A percentile compares a stretch with the other conserved stretches of the same genome.
Conservation (phyloP, 768 basidiomycete species). For the Cystofilobasidium capitatum region DNA sequence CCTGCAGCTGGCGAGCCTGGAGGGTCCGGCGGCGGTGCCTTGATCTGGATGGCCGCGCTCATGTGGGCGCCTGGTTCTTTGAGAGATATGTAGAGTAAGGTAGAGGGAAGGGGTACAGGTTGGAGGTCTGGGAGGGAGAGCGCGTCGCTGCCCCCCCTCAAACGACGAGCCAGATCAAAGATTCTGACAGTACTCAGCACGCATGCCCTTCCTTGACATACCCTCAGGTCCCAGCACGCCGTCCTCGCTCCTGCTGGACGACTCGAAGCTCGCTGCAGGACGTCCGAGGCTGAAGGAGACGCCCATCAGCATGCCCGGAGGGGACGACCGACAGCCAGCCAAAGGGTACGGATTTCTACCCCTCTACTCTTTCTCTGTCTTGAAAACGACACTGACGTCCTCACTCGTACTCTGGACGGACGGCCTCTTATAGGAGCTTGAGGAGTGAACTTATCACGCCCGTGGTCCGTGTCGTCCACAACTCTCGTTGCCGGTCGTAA, state of each 20-base stretch:
- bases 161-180: too few species aligned
- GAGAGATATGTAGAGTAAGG: not conserved
- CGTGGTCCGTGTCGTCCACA: not conserved
- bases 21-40: constrained; percentile 14
- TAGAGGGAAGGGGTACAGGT: not conserved
- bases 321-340: not conserved
- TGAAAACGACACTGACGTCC: not conserved
- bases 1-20: constrained; percentile 1
- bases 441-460: constrained; percentile 9
- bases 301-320: constrained; percentile 9
- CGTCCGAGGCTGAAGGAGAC: constrained; percentile 10
- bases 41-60: constrained; percentile 13
- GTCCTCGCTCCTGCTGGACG: constrained; percentile 11
- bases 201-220: constrained; percentile 22
- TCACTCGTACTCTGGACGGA: not conserved
- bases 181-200: too few species aligned
- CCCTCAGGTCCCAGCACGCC: constrained; percentile 3
- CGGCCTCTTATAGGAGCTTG: not conserved
- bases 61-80: not conserved
- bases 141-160: not conserved
- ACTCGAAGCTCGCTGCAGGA: constrained; percentile 4
- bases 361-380: not conserved
- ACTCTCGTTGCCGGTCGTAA: not conserved
- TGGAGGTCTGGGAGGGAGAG: not conserved
- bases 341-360: constrained; percentile 10